These are phyloP conservation scores for Neofusicoccum sp. DNA, from an alignment of 2,329 filamentous ascomycete genomes.

Conservation along the genomic window DNA sequence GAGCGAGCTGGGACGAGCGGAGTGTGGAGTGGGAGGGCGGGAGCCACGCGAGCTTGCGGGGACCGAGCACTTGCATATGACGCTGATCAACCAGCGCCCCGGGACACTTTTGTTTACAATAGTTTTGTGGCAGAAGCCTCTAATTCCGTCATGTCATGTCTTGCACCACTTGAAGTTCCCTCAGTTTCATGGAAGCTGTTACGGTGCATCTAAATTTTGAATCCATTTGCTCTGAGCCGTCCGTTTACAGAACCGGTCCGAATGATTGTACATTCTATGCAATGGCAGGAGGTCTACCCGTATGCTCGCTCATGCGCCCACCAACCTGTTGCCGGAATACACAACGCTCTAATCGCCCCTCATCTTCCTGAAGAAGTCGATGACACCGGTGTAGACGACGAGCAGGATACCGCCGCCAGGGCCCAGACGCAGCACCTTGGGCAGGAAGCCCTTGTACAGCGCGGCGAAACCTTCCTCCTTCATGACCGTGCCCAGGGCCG, in stretches of 20 bases:
- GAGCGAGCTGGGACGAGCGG: background rate
- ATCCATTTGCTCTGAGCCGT: background rate
- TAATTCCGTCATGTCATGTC: background rate
- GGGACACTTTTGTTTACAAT: background rate
- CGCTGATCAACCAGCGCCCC: conserved; percentile 1
- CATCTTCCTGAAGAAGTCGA: conserved; percentile 87
- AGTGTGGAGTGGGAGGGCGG: background rate
- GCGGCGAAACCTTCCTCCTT: conserved; percentile 91
- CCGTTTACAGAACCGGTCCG: background rate
- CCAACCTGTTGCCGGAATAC: background rate
- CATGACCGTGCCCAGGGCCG: conserved; percentile 80
- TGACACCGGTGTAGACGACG: conserved; percentile 83
- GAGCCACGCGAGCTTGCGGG: conserved; percentile 7
- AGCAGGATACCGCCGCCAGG: conserved; percentile 75
- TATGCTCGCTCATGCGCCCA: conserved; percentile 13
- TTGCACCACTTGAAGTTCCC: background rate
- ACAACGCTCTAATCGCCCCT: conserved; percentile 40
- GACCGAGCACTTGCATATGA: background rate
- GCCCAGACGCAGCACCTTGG: conserved; percentile 83
- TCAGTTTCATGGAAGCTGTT: too few species aligned
- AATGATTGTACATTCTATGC: conserved; percentile 9
- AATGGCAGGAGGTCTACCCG: background rate
- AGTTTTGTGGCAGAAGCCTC: background rate
- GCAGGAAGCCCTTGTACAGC: conserved; percentile 96
- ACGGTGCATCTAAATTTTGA: too few species aligned